These are phyloP conservation scores for Debaryomyces nepalensis DNA, from an alignment of 1,139 yeast species.

Conservation along the genomic window DNA sequence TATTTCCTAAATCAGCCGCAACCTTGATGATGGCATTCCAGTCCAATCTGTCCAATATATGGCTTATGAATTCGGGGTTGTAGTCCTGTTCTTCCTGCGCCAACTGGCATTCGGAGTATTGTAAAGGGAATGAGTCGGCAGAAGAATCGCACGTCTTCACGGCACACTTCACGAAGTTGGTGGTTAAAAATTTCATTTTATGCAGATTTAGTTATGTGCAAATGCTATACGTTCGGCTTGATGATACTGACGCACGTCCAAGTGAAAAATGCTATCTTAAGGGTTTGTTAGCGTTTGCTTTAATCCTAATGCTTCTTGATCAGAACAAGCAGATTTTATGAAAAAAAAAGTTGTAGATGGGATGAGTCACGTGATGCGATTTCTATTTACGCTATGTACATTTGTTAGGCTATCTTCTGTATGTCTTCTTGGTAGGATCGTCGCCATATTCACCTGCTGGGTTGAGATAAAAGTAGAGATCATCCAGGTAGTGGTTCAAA, in stretches of 20 bases:
- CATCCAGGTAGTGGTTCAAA: slow-evolving; percentile 10
- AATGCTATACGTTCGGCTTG: neutral
- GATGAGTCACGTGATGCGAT: slow-evolving; percentile 7
- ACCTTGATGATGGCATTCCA: slow-evolving; percentile 85
- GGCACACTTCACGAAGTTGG: slow-evolving; percentile 95
- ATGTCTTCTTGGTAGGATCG: slow-evolving; percentile 9
- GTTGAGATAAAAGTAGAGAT: slow-evolving; percentile 10
- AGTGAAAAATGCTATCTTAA: neutral
- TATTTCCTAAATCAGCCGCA: slow-evolving; percentile 76
- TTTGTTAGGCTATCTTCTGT: slow-evolving; percentile 5
- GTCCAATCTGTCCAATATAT: slow-evolving; percentile 80
- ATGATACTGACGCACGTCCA: neutral
- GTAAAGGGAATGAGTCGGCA: slow-evolving; percentile 79
- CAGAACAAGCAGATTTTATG: neutral
- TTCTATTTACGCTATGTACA: slow-evolving; percentile 9
- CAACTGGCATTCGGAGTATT: slow-evolving; percentile 71
- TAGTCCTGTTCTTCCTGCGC: slow-evolving; percentile 81
- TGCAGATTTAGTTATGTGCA: neutral
- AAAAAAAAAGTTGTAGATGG: slow-evolving; percentile 5
- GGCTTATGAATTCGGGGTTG: slow-evolving; percentile 77
- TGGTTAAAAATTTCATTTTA: slow-evolving; percentile 85
- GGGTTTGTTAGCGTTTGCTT: neutral
- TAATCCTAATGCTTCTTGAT: neutral
- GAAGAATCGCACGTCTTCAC: slow-evolving; percentile 79
- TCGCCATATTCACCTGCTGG: slow-evolving; percentile 9